Evolutionary conservation across 2,329 filamentous ascomycete species (phyloP).

Genomic region (Lasiodiplodia gonubiensis): DNA sequence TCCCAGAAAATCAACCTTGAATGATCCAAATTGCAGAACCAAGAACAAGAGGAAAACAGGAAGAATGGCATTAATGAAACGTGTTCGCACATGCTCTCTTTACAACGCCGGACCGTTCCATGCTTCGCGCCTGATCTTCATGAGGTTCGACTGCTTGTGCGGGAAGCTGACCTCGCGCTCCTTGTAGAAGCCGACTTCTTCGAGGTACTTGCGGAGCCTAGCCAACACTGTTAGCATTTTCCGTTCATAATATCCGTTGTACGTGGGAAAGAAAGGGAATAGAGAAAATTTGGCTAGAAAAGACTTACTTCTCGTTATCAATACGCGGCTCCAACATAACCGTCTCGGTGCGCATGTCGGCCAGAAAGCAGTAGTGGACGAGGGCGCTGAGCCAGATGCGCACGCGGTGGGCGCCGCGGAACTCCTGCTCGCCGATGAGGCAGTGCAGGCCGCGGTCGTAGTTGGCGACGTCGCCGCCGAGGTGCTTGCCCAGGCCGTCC

Average conservation of each 20-base stretch:
- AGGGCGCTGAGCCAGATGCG: constrained; percentile 81
- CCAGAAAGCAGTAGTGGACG: constrained; percentile 82
- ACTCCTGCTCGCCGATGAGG: constrained; percentile 90
- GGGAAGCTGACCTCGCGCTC: constrained; percentile 86
- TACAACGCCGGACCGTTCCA: constrained; percentile 58
- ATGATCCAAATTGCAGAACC: neutral
- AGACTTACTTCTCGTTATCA: constrained; percentile 84
- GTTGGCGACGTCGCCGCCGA: constrained; percentile 70
- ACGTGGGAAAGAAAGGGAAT: neutral
- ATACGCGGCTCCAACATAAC: constrained; percentile 88
- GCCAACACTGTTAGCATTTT: neutral
- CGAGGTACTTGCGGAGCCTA: constrained; percentile 73
- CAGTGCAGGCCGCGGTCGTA: constrained; percentile 91
- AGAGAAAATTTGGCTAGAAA: too few relatives aligned
- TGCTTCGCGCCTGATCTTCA: constrained; percentile 77
- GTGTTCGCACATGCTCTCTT: neutral
- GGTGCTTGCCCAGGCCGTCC: constrained; percentile 73
- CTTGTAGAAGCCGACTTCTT: constrained; percentile 79
- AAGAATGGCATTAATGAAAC: neutral
- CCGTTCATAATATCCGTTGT: neutral
- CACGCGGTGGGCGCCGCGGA: constrained; percentile 77
- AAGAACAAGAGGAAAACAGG: neutral
- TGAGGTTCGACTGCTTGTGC: constrained; percentile 89
- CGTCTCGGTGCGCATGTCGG: constrained; percentile 80
- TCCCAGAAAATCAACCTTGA: neutral